phyloP scores from a whole-genome alignment of 2,329 filamentous ascomycete species.

The Nemania sp. region DNA sequence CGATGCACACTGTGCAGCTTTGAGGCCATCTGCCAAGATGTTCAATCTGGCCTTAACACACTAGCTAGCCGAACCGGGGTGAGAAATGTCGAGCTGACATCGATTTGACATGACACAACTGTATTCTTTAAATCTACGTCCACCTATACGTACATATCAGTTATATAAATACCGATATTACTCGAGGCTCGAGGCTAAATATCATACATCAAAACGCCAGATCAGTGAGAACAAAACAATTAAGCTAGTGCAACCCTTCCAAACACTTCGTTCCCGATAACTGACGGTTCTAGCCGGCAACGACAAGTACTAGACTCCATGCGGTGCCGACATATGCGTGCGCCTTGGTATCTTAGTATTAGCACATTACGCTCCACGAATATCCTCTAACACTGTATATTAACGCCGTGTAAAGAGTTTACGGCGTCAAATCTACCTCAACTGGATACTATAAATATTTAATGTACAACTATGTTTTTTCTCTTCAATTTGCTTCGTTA shows the following conservation, averaged over 20 bases:
- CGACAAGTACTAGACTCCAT: neutral
- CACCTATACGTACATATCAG: neutral
- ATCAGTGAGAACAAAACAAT: neutral
- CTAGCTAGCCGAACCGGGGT: constrained; percentile 13
- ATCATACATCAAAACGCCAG: neutral
- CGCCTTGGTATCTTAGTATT: neutral
- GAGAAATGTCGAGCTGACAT: constrained; percentile 4
- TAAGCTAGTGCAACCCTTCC: neutral
- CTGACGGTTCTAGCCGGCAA: neutral
- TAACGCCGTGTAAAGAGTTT: neutral
- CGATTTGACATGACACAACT: neutral
- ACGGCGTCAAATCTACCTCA: too few species aligned
- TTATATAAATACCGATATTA: neutral
- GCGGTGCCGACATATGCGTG: neutral
- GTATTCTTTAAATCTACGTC: neutral
- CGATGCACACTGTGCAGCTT: constrained; percentile 22
- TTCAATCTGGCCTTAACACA: constrained; percentile 42
- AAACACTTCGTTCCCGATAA: neutral
- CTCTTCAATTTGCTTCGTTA: too few species aligned
- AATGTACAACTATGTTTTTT: too few species aligned
- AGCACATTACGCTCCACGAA: neutral
- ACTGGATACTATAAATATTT: too few species aligned
- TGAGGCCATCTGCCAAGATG: constrained; percentile 5
- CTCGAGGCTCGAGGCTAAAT: neutral
- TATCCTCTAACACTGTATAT: neutral